phyloP scores from a whole-genome alignment of 2,329 filamentous ascomycete genomes.

The Aspergillus novoparasiticus region DNA sequence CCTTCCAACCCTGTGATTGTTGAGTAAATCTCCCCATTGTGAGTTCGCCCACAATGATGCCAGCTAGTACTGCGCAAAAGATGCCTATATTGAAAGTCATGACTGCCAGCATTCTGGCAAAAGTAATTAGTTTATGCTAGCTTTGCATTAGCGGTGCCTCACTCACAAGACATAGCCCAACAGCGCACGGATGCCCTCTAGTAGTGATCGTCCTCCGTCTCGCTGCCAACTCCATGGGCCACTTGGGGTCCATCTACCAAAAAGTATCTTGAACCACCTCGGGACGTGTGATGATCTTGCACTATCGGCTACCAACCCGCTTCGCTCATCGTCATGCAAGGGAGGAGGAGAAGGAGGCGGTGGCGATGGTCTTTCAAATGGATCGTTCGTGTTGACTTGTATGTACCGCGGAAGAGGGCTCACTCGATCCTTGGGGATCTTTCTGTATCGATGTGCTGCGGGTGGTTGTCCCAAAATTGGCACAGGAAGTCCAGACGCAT shows the following conservation, averaged over 20 bases:
- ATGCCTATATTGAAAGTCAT: slow-evolving; percentile 21
- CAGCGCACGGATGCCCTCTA: slow-evolving; percentile 12
- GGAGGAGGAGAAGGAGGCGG: not conserved
- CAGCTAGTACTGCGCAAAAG: slow-evolving; percentile 13
- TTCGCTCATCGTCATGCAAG: not conserved
- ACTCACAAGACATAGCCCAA: slow-evolving; percentile 16
- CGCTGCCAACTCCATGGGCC: slow-evolving; percentile 3
- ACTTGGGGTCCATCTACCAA: not conserved
- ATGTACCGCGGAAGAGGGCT: slow-evolving; percentile 12
- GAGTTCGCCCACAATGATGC: slow-evolving; percentile 13
- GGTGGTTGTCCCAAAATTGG: not conserved
- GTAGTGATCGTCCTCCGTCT: slow-evolving; percentile 6
- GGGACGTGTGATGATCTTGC: not conserved
- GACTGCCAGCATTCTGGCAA: slow-evolving; percentile 17
- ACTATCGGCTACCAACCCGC: not conserved
- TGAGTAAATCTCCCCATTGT: slow-evolving; percentile 13
- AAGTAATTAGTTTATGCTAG: not conserved
- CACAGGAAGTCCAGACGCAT: not conserved
- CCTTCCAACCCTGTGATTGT: slow-evolving; percentile 10
- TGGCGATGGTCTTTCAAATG: not conserved
- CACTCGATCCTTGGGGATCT: slow-evolving; percentile 4
- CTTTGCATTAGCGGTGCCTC: not conserved
- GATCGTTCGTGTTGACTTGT: not conserved
- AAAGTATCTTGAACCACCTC: not conserved
- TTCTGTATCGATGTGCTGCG: not conserved